Conservation (phyloP, 352 stramenopile species). For the Phytophthora crassamura region DNA sequence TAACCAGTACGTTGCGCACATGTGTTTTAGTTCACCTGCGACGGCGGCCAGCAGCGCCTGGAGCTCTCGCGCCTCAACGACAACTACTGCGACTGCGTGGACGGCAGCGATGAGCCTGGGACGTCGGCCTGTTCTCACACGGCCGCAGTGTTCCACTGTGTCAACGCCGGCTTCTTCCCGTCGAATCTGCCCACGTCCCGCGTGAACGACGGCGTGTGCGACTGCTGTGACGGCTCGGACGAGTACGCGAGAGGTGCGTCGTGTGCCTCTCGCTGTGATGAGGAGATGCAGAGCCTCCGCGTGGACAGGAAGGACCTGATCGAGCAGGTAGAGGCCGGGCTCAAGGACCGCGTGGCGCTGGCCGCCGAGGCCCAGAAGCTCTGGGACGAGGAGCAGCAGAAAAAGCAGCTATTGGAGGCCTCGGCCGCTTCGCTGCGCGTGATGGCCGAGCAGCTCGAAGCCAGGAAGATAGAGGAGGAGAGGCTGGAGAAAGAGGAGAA, state of each 20-base stretch:
- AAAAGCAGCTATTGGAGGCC: conserved; percentile 37
- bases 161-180: conserved; percentile 56
- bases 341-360: conserved; percentile 52
- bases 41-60: conserved; percentile 62
- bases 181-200: conserved; percentile 59
- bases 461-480: conserved; percentile 47
- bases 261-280: conserved; percentile 48
- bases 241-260: conserved; percentile 59
- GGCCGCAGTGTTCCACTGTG: conserved; percentile 50
- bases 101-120: conserved; percentile 91
- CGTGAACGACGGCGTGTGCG: conserved; percentile 95
- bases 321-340: conserved; percentile 70
- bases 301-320: conserved; percentile 69
- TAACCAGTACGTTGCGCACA: conserved; percentile 11
- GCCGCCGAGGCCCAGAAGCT: conserved; percentile 41
- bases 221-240: conserved; percentile 98
- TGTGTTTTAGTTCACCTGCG: conserved; percentile 71
- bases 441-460: conserved; percentile 53
- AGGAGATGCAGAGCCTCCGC: conserved; percentile 51
- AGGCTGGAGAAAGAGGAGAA: conserved; percentile 61
- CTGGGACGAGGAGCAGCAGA: conserved; percentile 42
- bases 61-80: conserved; percentile 85
- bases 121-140: conserved; percentile 83
- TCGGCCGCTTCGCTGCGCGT: conserved; percentile 36
- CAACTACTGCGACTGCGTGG: conserved; percentile 94